Base-by-base conservation (phyloP, 495 filamentous ascomycete species). In the Sporormia fimetaria region DNA sequence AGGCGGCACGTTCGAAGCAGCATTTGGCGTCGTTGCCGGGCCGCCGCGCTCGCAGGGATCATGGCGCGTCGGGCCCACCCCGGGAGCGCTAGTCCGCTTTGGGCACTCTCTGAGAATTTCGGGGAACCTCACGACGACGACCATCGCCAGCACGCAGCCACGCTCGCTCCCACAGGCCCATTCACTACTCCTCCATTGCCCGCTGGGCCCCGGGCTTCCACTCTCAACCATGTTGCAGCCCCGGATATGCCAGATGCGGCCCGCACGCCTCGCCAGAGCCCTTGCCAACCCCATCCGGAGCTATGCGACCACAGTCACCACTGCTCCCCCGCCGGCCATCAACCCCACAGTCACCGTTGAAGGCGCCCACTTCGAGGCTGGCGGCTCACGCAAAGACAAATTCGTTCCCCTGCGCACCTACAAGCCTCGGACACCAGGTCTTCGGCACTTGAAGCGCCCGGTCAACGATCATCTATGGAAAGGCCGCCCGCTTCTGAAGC, bases 401-500 rank as follows among this genome's bases (percentile, higher is more conserved):
- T 53, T 55, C 37, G 65, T 71, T 29, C 56, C 66, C 27, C 58
- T 94, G 60, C 76, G 83, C 46, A 88, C 78, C 26, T 98, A 98
- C 58, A 96, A 85, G 61, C 90, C 90, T 25, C 80, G 84, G 37
- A 98, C 92, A 7, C 90, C 90, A 27, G 92, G 90, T 73, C 57
- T 94, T 27, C 80, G 90, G 44, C 92, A 98, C 71, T 67, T 98
- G 40, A 79, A 76, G 44, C 72, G 90, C 12, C 85, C 90, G 7
- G 78, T 95, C 57, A 94, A 94, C 63, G 90, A 95, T 48, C 92
- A 96, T 60, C 68, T 98, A 21, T 95, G 81, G 80, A 94, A 92
- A 67, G 88, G 87, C 32, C 71, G 87, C 27, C 85, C 92, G 0
- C 76, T 79, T 47, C 68, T 80, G 8, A 76, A 77, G 29, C 69